phyloP scores from a whole-genome alignment of 495 filamentous ascomycete genomes.

The Lophium mytilinum region DNA sequence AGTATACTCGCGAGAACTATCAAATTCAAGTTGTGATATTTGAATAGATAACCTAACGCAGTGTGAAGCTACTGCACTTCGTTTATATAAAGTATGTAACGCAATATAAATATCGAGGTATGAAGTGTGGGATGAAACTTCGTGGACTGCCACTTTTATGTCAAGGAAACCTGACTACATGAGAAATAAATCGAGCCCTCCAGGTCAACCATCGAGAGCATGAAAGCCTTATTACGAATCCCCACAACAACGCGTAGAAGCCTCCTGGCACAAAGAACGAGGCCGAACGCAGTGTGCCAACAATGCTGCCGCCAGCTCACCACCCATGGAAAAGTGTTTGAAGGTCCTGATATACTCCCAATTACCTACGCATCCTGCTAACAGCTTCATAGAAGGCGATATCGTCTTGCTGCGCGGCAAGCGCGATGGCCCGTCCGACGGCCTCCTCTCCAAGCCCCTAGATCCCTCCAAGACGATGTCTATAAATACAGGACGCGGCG shows the following conservation, averaged over 20 bases:
- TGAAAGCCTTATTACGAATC: background rate
- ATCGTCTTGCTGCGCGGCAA: slow-evolving; percentile 47
- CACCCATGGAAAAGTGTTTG: slow-evolving; percentile 6
- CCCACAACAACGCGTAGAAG: background rate
- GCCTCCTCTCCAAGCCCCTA: slow-evolving; percentile 46
- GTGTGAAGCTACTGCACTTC: too few relatives aligned
- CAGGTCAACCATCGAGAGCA: background rate
- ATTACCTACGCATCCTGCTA: background rate
- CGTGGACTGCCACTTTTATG: too few relatives aligned
- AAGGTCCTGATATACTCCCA: background rate
- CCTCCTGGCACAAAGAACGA: background rate
- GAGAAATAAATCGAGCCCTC: too few relatives aligned
- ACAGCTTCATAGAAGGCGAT: slow-evolving; percentile 46
- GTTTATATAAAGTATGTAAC: too few relatives aligned
- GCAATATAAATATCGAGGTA: too few relatives aligned
- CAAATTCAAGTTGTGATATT: too few relatives aligned
- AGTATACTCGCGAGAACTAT: too few relatives aligned
- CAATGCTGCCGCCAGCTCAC: slow-evolving; percentile 1
- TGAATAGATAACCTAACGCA: too few relatives aligned
- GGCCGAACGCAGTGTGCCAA: background rate
- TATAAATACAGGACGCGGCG: slow-evolving; percentile 40
- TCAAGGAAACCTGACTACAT: too few relatives aligned
- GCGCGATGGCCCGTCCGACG: slow-evolving; percentile 27
- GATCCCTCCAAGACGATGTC: slow-evolving; percentile 33
- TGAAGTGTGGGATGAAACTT: too few relatives aligned